Evolutionary conservation across 768 basidiomycete genomes (phyloP).

Genomic region (Mycena polygramma): DNA sequence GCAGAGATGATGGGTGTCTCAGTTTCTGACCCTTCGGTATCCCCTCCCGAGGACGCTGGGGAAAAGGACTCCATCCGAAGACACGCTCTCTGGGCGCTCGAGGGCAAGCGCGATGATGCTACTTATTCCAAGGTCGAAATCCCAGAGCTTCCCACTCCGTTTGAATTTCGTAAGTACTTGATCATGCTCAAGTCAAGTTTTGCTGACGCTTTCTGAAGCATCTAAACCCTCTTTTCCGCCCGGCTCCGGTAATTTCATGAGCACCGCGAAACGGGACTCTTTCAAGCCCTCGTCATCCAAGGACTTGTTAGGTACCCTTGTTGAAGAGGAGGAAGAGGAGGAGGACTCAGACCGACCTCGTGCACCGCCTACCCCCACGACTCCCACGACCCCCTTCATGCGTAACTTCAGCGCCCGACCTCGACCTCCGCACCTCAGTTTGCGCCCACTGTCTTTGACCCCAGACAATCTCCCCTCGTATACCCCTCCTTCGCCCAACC

Average conservation of each 20-base stretch:
- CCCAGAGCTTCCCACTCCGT: conserved; percentile 78
- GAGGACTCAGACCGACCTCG: conserved; percentile 66
- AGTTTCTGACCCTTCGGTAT: conserved; percentile 73
- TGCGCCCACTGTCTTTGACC: conserved; percentile 81
- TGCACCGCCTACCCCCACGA: conserved; percentile 45
- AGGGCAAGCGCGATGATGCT: conserved; percentile 82
- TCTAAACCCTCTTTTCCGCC: conserved; percentile 72
- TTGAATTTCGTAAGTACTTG: conserved; percentile 72
- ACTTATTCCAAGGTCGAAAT: conserved; percentile 86
- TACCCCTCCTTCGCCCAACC: conserved; percentile 44
- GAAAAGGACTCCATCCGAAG: conserved; percentile 86
- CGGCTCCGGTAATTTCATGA: conserved; percentile 49
- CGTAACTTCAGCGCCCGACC: conserved; percentile 61
- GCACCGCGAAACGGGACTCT: conserved; percentile 76
- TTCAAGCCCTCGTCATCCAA: conserved; percentile 82
- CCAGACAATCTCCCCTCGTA: conserved; percentile 60
- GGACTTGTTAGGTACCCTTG: conserved; percentile 81
- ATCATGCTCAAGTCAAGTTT: conserved; percentile 7
- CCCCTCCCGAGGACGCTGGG: conserved; percentile 73
- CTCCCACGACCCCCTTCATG: conserved; percentile 49
- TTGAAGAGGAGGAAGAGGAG: conserved; percentile 92
- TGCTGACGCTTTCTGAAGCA: conserved; percentile 53
- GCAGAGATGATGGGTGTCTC: conserved; percentile 91
- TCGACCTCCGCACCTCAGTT: conserved; percentile 79
- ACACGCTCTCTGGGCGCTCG: conserved; percentile 87